These are phyloP conservation scores for Naematelia encephala DNA, from an alignment of 768 basidiomycete species.

Conservation along the genomic window DNA sequence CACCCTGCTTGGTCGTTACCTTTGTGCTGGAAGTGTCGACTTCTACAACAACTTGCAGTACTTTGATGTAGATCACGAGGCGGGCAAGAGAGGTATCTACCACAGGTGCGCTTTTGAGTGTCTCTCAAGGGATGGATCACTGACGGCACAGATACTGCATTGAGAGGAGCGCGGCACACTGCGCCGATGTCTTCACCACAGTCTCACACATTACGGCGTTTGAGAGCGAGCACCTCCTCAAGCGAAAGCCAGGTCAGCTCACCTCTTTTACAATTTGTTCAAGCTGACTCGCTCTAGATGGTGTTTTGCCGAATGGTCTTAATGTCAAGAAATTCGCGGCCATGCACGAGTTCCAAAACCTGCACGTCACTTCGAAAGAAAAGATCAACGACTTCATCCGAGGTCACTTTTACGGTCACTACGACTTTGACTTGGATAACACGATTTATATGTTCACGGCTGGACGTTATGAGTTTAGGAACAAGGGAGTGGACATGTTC, in stretches of 20 bases:
- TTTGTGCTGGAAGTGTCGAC: slow-evolving; percentile 96
- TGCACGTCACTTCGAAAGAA: slow-evolving; percentile 86
- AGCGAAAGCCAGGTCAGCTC: slow-evolving; percentile 69
- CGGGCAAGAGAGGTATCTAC: slow-evolving; percentile 97
- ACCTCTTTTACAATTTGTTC: background rate
- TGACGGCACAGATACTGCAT: slow-evolving; percentile 69
- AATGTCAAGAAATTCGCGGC: slow-evolving; percentile 99
- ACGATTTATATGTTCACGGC: slow-evolving; percentile 88
- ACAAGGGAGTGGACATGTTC: slow-evolving; percentile 99
- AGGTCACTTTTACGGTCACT: slow-evolving; percentile 97
- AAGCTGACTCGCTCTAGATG: slow-evolving; percentile 58
- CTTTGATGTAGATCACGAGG: slow-evolving; percentile 99
- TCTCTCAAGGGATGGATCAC: background rate
- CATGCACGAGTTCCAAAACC: slow-evolving; percentile 94
- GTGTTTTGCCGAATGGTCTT: slow-evolving; percentile 92
- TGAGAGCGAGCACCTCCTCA: slow-evolving; percentile 91
- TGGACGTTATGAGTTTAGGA: slow-evolving; percentile 97
- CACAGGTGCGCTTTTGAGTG: slow-evolving; percentile 58
- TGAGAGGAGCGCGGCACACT: slow-evolving; percentile 89
- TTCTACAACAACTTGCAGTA: slow-evolving; percentile 99
- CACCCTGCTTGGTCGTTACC: slow-evolving; percentile 94
- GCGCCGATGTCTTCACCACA: slow-evolving; percentile 97
- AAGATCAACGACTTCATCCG: slow-evolving; percentile 98
- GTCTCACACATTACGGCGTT: slow-evolving; percentile 98
- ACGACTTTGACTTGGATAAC: slow-evolving; percentile 87